These are phyloP conservation scores for Porcisia deanei DNA, from an alignment of 208 protist genomes.

Conservation along the genomic window DNA sequence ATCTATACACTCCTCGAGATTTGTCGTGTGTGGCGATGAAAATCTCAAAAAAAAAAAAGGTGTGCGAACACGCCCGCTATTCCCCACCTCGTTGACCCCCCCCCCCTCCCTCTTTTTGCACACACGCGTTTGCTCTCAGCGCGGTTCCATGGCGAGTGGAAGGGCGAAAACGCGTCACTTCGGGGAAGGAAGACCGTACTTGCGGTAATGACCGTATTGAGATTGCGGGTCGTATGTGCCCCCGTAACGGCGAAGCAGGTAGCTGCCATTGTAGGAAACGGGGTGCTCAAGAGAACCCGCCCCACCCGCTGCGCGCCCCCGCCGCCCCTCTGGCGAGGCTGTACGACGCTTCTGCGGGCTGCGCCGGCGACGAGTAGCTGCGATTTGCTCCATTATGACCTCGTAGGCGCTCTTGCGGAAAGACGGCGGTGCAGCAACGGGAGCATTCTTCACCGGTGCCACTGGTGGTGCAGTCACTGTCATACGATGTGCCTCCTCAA, in stretches of 20 bases:
- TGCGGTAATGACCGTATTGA: constrained; percentile 72
- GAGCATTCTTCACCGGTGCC: background rate
- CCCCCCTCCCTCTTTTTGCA: background rate
- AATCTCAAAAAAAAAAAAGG: background rate
- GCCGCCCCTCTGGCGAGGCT: constrained; percentile 1
- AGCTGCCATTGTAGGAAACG: constrained; percentile 40
- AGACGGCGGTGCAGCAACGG: constrained; percentile 1
- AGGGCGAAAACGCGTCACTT: constrained; percentile 13
- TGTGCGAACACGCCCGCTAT: background rate
- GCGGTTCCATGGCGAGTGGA: background rate
- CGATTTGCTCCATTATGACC: constrained; percentile 45
- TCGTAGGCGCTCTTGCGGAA: constrained; percentile 61
- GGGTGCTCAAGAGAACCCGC: constrained; percentile 9
- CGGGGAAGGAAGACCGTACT: constrained; percentile 46
- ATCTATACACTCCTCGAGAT: background rate
- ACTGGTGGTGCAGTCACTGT: background rate
- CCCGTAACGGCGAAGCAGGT: constrained; percentile 75
- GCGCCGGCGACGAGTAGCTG: constrained; percentile 9
- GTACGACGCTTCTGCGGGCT: constrained; percentile 3
- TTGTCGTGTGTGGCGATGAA: background rate
- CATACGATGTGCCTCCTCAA: constrained; percentile 14
- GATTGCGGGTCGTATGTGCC: constrained; percentile 53
- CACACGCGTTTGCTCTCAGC: background rate
- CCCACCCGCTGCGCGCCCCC: background rate
- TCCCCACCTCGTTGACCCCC: background rate